phyloP scores from a whole-genome alignment of 768 basidiomycete species.

The Mycena kentingensis region DNA sequence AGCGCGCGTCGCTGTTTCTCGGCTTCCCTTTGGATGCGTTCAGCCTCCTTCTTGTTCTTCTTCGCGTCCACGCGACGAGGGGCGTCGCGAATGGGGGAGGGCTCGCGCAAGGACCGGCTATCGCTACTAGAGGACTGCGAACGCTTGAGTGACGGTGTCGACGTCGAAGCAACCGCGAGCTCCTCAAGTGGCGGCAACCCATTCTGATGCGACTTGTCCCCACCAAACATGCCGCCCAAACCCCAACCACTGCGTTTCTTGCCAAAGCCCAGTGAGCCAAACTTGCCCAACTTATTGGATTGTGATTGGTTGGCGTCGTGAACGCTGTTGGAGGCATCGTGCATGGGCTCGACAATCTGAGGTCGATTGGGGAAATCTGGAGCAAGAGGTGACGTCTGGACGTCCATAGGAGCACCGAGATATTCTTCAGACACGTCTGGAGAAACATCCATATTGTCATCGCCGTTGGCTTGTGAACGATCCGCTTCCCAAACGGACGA shows the following conservation, averaged over 20 bases:
- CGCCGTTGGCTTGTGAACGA: conserved; percentile 36
- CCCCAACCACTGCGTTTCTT: conserved; percentile 74
- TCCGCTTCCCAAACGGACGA: conserved; percentile 26
- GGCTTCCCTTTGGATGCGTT: conserved; percentile 75
- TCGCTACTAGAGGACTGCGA: conserved; percentile 78
- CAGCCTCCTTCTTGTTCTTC: conserved; percentile 81
- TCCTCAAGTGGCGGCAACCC: conserved; percentile 74
- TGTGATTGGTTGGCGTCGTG: conserved; percentile 44
- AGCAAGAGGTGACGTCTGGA: conserved; percentile 52
- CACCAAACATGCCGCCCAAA: conserved; percentile 66
- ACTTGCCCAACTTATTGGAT: conserved; percentile 57
- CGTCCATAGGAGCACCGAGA: conserved; percentile 49
- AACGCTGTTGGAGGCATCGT: conserved; percentile 34
- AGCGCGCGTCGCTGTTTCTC: conserved; percentile 83
- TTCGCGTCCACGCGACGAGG: conserved; percentile 58
- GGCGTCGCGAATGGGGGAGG: conserved; percentile 45
- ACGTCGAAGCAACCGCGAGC: conserved; percentile 53
- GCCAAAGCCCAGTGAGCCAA: conserved; percentile 59
- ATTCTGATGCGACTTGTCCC: conserved; percentile 66
- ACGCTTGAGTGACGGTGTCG: conserved; percentile 72
- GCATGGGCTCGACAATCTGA: conserved; percentile 40
- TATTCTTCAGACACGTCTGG: conserved; percentile 48
- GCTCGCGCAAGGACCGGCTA: conserved; percentile 63
- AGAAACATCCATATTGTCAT: conserved; percentile 65
- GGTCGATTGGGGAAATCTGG: conserved; percentile 53